These are phyloP conservation scores for Neoboletus magnificus DNA, from an alignment of 768 basidiomycete species.

Conservation along the genomic window DNA sequence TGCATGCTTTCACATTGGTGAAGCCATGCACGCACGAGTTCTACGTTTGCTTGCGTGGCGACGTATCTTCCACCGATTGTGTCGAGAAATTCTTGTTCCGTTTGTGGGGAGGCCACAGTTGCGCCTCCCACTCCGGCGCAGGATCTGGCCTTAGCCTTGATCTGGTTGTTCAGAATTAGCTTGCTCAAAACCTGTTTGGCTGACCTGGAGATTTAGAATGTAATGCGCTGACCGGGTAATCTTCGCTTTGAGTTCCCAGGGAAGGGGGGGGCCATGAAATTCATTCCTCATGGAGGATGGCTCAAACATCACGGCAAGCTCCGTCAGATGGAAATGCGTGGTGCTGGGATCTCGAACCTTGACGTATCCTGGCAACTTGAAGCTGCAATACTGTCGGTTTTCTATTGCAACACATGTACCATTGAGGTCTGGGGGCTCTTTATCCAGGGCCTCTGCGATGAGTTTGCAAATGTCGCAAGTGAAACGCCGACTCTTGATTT, in stretches of 20 bases:
- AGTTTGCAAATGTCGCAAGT: constrained; percentile 13
- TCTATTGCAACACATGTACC: constrained; percentile 5
- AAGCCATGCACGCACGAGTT: constrained; percentile 12
- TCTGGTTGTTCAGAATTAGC: background rate
- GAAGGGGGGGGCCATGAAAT: background rate
- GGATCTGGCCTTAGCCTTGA: constrained; percentile 4
- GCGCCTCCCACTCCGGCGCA: background rate
- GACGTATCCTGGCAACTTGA: constrained; percentile 1
- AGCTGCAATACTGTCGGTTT: constrained; percentile 1
- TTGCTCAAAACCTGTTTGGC: background rate
- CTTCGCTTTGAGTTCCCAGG: constrained; percentile 5
- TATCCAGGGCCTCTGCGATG: constrained; percentile 9
- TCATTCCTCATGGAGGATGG: background rate
- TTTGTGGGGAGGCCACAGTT: background rate
- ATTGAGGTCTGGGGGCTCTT: constrained; percentile 5
- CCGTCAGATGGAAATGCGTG: constrained; percentile 17
- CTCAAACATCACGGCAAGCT: constrained; percentile 3
- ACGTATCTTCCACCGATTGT: constrained; percentile 10
- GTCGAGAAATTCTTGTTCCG: background rate
- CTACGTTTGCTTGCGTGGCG: background rate
- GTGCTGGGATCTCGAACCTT: background rate
- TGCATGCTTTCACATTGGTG: constrained; percentile 11
- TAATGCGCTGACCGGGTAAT: background rate
- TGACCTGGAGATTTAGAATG: constrained; percentile 8
- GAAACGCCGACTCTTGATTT: constrained; percentile 11